A percentile compares a stretch with the other conserved stretches of the same genome.
These are phyloP conservation scores for Macrolepiota dolichaula DNA, from an alignment of 768 basidiomycete species.

Conservation along the genomic window DNA sequence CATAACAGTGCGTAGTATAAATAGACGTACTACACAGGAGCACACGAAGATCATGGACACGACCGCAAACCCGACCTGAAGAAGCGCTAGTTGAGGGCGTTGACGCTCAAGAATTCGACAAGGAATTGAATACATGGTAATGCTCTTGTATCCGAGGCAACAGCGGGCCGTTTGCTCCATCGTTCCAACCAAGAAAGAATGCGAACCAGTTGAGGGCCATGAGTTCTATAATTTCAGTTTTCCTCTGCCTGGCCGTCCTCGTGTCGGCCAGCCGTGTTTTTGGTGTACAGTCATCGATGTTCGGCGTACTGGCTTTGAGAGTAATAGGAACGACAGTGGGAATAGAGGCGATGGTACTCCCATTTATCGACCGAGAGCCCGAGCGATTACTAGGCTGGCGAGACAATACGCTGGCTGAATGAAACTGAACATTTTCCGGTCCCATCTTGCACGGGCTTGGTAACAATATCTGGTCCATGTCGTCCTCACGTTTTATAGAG, in stretches of 20 bases:
- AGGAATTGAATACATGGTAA: conserved; percentile 36
- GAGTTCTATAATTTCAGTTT: conserved; percentile 41
- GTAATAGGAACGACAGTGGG: neutral
- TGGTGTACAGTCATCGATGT: neutral
- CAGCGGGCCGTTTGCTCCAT: conserved; percentile 70
- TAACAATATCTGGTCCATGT: no score
- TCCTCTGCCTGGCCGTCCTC: conserved; percentile 19
- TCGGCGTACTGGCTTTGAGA: neutral
- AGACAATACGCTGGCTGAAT: no score
- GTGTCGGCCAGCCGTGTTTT: neutral
- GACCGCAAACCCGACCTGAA: conserved; percentile 45
- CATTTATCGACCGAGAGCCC: no score
- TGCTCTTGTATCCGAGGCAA: conserved; percentile 64
- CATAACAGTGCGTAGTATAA: neutral
- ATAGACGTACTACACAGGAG: conserved; percentile 31
- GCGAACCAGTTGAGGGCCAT: conserved; percentile 49
- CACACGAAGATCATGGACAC: conserved; percentile 60
- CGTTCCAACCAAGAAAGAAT: conserved; percentile 75
- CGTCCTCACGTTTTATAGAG: no score
- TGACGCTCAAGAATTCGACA: neutral
- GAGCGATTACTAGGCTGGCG: no score
- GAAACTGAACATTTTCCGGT: no score
- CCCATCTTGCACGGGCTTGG: no score
- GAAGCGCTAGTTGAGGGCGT: neutral
- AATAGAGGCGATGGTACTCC: no score